Conservation (phyloP, 345 rosid genomes). For the Isatis tinctoria region DNA sequence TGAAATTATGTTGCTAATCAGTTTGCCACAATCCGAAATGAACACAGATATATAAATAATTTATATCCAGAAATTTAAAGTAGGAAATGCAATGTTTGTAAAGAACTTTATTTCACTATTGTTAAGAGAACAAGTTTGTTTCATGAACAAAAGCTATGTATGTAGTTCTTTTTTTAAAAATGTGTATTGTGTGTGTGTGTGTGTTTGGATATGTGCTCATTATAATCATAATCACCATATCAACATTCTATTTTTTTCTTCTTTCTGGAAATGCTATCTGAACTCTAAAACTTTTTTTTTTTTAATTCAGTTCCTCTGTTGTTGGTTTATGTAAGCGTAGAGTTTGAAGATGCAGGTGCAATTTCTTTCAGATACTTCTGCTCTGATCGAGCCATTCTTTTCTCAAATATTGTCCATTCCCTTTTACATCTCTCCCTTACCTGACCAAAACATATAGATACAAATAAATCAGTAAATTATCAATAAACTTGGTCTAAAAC, state of each 20-base stretch:
- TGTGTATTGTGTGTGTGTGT: background rate
- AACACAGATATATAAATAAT: background rate
- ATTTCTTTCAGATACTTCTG: constrained; percentile 43
- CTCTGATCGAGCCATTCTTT: constrained; percentile 59
- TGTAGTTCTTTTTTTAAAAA: background rate
- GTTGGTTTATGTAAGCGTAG: constrained; percentile 31
- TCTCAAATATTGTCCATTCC: constrained; percentile 82
- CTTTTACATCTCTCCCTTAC: constrained; percentile 83
- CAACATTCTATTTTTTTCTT: background rate
- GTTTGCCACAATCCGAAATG: background rate
- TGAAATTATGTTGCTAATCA: background rate
- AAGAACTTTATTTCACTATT: background rate
- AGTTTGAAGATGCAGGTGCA: constrained; percentile 36
- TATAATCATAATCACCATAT: background rate
- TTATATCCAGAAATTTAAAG: background rate
- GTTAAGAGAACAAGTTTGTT: background rate
- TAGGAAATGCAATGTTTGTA: background rate
- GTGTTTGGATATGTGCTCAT: constrained; percentile 4
- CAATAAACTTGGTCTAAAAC: background rate
- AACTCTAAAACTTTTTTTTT: background rate
- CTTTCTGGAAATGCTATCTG: background rate
- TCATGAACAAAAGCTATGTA: background rate
- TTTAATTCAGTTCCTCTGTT: constrained; percentile 2
- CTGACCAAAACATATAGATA: constrained; percentile 34
- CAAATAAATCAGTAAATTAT: background rate